Percentiles rank a stretch among this genome's conserved stretches.
Evolutionary conservation across 768 basidiomycete species (phyloP).

Genomic region (Auricularia heimuer): DNA sequence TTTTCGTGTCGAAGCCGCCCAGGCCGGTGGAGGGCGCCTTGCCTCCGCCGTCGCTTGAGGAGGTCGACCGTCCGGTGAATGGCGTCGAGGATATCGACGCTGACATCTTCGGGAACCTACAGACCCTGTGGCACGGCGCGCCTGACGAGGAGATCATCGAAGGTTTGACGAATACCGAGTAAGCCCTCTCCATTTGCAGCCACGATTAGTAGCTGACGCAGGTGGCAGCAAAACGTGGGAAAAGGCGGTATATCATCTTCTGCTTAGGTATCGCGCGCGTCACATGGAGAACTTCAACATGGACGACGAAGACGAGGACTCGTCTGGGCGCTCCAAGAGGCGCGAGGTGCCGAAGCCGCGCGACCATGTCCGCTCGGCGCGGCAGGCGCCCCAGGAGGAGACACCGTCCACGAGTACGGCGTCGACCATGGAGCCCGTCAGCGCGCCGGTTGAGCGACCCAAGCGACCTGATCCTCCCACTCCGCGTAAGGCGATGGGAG

Average conservation of each 20-base stretch:
- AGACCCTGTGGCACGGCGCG: conserved; percentile 83
- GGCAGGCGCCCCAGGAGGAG: too few relatives aligned
- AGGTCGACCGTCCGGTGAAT: conserved; percentile 60
- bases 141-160: conserved; percentile 64
- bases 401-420: too few relatives aligned
- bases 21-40: conserved; percentile 7
- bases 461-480: conserved; percentile 26
- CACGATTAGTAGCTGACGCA: background rate
- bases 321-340: conserved; percentile 4
- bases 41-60: conserved; percentile 48
- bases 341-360: conserved; percentile 13
- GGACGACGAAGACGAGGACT: conserved; percentile 37
- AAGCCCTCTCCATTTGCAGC: conserved; percentile 10
- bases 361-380: background rate
- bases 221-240: conserved; percentile 55
- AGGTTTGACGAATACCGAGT: conserved; percentile 40
- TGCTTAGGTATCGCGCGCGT: conserved; percentile 73
- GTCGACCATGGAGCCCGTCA: background rate
- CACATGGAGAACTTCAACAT: conserved; percentile 68
- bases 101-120: conserved; percentile 83
- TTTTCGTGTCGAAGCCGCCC: conserved; percentile 33
- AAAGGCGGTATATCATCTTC: conserved; percentile 87
- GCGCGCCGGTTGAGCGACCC: conserved; percentile 8
- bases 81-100: conserved; percentile 62
- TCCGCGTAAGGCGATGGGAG: conserved; percentile 17